Conservation (phyloP, 2,329 filamentous ascomycete genomes). For the Colletotrichum simmondsii region DNA sequence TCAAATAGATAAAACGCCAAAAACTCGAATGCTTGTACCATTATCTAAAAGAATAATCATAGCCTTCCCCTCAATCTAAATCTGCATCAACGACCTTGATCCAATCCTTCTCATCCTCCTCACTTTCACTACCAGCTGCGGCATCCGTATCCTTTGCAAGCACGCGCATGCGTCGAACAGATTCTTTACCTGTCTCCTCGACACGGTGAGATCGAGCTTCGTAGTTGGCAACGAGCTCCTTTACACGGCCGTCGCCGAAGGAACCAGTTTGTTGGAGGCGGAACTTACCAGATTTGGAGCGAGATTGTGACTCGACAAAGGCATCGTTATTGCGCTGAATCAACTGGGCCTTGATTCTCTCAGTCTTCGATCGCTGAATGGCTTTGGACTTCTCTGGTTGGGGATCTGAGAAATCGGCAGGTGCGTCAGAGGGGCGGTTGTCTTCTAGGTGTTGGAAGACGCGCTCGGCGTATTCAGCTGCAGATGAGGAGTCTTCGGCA, state of each 20-base stretch:
- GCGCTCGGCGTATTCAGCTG: neutral
- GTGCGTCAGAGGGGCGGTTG: neutral
- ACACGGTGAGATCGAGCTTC: neutral
- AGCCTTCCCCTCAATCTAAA: neutral
- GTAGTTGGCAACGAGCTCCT: slow-evolving; percentile 12
- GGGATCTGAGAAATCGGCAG: neutral
- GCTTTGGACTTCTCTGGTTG: neutral
- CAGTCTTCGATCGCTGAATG: neutral
- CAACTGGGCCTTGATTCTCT: neutral
- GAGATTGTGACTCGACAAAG: neutral
- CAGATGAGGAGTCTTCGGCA: neutral
- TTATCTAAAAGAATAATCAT: neutral
- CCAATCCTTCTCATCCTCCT: neutral
- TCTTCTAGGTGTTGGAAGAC: slow-evolving; percentile 1
- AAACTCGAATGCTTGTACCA: neutral
- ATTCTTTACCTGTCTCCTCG: neutral
- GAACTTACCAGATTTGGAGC: neutral
- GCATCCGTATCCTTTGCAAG: too few species aligned
- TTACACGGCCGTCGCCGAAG: neutral
- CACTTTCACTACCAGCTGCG: neutral
- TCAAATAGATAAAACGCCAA: neutral
- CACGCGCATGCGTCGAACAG: neutral
- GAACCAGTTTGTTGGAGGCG: neutral
- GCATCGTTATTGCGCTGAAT: neutral
- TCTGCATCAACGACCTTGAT: neutral